Evolutionary conservation across 305 asterid species (phyloP).

Genomic region (Solanum hybrid): DNA sequence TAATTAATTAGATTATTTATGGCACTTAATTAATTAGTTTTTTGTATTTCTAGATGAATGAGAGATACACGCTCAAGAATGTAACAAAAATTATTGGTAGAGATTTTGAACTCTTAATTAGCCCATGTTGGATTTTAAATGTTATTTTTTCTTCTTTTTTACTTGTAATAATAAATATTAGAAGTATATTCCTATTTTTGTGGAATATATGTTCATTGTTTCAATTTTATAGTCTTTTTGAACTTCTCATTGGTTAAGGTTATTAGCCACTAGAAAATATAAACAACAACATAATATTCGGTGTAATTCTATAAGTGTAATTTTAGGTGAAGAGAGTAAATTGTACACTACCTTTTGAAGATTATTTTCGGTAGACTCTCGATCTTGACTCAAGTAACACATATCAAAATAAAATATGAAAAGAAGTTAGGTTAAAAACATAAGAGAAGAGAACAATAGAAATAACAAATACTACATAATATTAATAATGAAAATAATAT

Average conservation of each 20-base stretch:
- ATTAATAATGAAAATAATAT: not conserved
- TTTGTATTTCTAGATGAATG: not conserved
- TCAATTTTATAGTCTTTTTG: not conserved
- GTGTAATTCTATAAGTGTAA: not conserved
- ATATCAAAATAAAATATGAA: not conserved
- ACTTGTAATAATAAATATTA: not conserved
- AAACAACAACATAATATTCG: not conserved
- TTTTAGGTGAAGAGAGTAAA: not conserved
- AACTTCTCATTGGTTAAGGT: not conserved
- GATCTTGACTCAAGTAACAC: not conserved
- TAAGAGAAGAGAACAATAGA: not conserved
- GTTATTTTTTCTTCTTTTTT: not conserved
- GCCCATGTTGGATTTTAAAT: not conserved
- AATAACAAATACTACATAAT: not conserved
- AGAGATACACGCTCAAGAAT: not conserved
- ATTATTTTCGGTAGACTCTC: not conserved
- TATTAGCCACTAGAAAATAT: not conserved
- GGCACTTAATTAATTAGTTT: not conserved
- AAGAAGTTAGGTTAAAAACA: not conserved
- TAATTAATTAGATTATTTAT: not conserved
- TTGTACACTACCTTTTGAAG: not conserved
- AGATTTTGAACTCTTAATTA: not conserved
- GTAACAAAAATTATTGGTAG: not conserved
- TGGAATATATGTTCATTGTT: not conserved
- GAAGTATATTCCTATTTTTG: not conserved